Evolutionary conservation across 139 green algal species (phyloP), one percentile per base, ranked within the genome.

Genomic region (Yamagishiella unicocca): DNA sequence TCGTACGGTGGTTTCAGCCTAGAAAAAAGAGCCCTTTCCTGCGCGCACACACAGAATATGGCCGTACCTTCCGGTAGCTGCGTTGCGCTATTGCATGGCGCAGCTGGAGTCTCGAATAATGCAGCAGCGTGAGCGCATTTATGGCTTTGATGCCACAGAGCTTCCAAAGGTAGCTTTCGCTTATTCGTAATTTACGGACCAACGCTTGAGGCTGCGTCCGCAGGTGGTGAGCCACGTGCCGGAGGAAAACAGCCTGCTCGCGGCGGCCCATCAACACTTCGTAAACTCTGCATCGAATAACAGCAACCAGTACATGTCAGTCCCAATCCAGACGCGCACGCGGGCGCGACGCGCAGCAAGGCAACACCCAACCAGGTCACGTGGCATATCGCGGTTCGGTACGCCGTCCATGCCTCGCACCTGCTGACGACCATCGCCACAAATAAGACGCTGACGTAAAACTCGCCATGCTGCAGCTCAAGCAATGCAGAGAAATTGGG

Each of bases 171-270:
- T 78, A 78, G 40, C 24, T 38, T 10, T 55, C 40, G 14, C 31
- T 50, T 9, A 78, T 45, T 24, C 25, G 70, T 1, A 22, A 40
- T 12, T 78, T 21, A 12, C 12, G 12, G 1, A 19, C 21, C 37
- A 50, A 37, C 40, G 40, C 70, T 4, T 9, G 6, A 4, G 40
- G 38, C 70, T 55, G 40, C 38, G 40, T 37, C 4, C 40, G 38
- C 7, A 78, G 40, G 40, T 58, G 70, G 24, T 55, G 70, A 2
- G 38, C 24, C 22, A 78, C 24, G 70, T 78, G 70, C 14, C 40
- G 38, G 19, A 33, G 40, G 70, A 78, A 78, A 6, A 78, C 70
- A 25, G 70, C 24, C 70, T 78, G 70, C 40, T 78, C 70, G 7
- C 70, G 70, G 6, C 8, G 17, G 0, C 70, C 70, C 70, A 78